phyloP scores from a whole-genome alignment of 768 basidiomycete species.

The Amylocystis lapponica region DNA sequence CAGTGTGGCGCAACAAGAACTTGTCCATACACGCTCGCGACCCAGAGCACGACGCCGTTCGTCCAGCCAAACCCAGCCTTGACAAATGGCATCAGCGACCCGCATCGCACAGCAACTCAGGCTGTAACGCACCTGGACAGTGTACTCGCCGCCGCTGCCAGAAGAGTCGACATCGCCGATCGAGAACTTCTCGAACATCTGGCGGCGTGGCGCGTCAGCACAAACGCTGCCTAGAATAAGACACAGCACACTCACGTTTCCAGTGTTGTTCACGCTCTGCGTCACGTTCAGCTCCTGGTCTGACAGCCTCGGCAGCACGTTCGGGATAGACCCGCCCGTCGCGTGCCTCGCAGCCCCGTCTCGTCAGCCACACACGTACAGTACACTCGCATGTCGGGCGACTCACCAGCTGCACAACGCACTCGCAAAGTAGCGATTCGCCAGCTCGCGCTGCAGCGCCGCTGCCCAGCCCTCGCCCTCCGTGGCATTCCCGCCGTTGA shows the following conservation, averaged over 20 bases:
- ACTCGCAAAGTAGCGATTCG: conserved; percentile 80
- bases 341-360: conserved; percentile 49
- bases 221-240: not conserved
- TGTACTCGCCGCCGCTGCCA: conserved; percentile 83
- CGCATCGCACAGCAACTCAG: not conserved
- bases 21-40: conserved; percentile 60
- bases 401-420: conserved; percentile 85
- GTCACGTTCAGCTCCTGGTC: conserved; percentile 66
- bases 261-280: conserved; percentile 57
- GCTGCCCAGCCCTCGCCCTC: conserved; percentile 60
- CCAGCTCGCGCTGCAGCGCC: conserved; percentile 62
- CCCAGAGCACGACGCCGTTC: conserved; percentile 75
- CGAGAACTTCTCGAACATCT: conserved; percentile 93
- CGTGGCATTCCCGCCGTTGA: conserved; percentile 63
- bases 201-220: not conserved
- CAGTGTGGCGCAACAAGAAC: conserved; percentile 58
- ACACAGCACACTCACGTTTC: conserved; percentile 51
- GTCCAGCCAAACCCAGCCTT: conserved; percentile 87
- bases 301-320: conserved; percentile 63
- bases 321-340: conserved; percentile 81
- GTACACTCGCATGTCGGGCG: not conserved
- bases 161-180: conserved; percentile 71
- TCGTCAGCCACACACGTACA: not conserved
- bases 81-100: not conserved
- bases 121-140: conserved; percentile 56